These are phyloP conservation scores for Styphnolobium japonicum DNA, from an alignment of 306 rosid genomes.

Conservation along the genomic window DNA sequence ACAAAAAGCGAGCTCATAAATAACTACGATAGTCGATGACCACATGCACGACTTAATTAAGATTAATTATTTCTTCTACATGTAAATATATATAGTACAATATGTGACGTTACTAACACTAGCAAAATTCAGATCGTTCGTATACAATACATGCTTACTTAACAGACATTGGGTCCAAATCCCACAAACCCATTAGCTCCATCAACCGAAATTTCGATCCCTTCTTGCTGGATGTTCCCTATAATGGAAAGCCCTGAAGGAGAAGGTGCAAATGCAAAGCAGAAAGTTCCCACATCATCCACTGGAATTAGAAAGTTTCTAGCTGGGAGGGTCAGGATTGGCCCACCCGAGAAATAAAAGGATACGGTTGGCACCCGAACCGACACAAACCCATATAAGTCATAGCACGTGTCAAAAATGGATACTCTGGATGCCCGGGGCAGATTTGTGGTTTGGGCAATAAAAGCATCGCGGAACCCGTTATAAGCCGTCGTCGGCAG, in stretches of 20 bases:
- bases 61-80: not conserved
- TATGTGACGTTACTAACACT: slow-evolving; percentile 30
- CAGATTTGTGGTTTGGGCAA: slow-evolving; percentile 61
- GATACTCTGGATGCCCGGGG: slow-evolving; percentile 69
- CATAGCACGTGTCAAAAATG: slow-evolving; percentile 83
- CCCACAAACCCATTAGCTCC: slow-evolving; percentile 89
- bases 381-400: slow-evolving; percentile 70
- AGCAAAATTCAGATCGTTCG: slow-evolving; percentile 25
- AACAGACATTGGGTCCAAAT: slow-evolving; percentile 89
- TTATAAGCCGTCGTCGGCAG: slow-evolving; percentile 63
- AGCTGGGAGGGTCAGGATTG: slow-evolving; percentile 82
- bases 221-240: slow-evolving; percentile 97
- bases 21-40: not conserved
- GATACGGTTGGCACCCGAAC: slow-evolving; percentile 94
- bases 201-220: slow-evolving; percentile 83
- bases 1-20: slow-evolving; percentile 19
- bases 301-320: slow-evolving; percentile 81
- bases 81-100: slow-evolving; percentile 14
- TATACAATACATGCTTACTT: slow-evolving; percentile 24
- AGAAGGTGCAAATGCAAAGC: slow-evolving; percentile 84
- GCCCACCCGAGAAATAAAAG: slow-evolving; percentile 82
- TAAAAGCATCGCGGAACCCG: slow-evolving; percentile 64
- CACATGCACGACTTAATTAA: slow-evolving; percentile 5
- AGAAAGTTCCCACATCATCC: slow-evolving; percentile 73
- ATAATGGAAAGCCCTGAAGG: slow-evolving; percentile 66